phyloP scores from a whole-genome alignment of 202 grass and related monocot genomes.

The Musa balbisiana region DNA sequence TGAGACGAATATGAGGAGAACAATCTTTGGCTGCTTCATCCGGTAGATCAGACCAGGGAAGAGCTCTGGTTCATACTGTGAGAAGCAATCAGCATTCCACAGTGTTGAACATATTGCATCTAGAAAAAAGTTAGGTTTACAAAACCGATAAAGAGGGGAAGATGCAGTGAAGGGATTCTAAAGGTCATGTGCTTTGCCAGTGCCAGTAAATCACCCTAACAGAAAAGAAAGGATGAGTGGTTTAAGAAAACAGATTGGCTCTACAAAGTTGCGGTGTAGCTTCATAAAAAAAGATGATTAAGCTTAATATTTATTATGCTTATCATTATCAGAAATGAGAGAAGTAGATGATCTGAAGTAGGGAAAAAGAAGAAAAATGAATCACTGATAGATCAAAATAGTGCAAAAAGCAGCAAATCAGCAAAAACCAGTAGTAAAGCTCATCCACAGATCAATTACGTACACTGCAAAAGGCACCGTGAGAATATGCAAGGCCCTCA shows the following conservation, averaged over 20 bases:
- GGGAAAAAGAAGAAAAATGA: not conserved
- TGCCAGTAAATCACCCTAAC: not conserved
- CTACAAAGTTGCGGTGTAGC: not conserved
- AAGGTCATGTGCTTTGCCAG: too few species aligned
- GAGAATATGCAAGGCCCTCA: conserved; percentile 16
- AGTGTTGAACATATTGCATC: not conserved
- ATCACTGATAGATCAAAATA: not conserved
- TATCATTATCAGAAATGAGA: too few species aligned
- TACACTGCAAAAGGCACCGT: conserved; percentile 17
- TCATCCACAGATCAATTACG: not conserved
- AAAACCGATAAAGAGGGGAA: too few species aligned
- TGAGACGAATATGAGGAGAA: conserved; percentile 11
- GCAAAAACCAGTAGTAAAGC: not conserved
- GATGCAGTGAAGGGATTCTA: not conserved
- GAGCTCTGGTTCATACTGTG: conserved; percentile 19
- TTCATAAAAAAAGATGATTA: not conserved
- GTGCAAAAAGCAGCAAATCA: not conserved
- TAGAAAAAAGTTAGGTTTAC: not conserved
- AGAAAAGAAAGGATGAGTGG: not conserved
- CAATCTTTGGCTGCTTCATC: conserved; percentile 19
- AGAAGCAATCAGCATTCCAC: not conserved
- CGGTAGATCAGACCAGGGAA: conserved; percentile 17
- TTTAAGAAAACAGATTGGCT: not conserved
- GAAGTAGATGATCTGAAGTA: not conserved
- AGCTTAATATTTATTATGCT: not conserved